Evolutionary conservation across 2,329 filamentous ascomycete genomes (phyloP).

Genomic region (Mariannaea elegans): DNA sequence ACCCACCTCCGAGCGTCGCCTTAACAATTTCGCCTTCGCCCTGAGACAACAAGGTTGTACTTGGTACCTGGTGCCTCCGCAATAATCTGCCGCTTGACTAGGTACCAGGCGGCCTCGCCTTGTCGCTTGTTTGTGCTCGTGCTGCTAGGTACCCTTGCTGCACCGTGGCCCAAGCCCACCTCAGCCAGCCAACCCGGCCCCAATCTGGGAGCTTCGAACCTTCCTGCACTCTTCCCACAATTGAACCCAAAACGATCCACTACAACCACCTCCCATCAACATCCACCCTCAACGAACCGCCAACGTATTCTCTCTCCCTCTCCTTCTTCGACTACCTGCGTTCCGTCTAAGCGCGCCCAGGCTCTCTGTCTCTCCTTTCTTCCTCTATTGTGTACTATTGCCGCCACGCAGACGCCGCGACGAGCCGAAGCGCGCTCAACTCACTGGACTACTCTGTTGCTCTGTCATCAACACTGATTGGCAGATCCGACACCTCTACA

Average conservation of each 20-base stretch:
- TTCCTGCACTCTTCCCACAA: conserved; percentile 42
- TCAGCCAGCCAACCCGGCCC: conserved; percentile 27
- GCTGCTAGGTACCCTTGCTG: conserved; percentile 18
- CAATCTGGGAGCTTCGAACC: conserved; percentile 45
- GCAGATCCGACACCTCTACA: conserved; percentile 19
- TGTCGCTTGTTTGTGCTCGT: conserved; percentile 11
- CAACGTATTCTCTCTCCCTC: conserved; percentile 3
- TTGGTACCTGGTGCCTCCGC: conserved; percentile 8
- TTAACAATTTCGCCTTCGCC: conserved; percentile 26
- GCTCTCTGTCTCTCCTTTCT: conserved; percentile 1
- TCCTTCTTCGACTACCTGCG: conserved; percentile 13
- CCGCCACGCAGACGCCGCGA: conserved; percentile 30
- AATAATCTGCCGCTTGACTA: neutral
- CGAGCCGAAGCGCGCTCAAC: conserved; percentile 40
- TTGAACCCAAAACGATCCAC: conserved; percentile 28
- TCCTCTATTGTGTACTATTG: conserved; percentile 12
- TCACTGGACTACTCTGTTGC: conserved; percentile 28
- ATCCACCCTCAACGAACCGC: conserved; percentile 10
- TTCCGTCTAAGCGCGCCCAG: conserved; percentile 3
- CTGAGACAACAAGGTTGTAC: conserved; percentile 8
- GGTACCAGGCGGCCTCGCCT: conserved; percentile 7
- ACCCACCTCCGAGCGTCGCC: conserved; percentile 30
- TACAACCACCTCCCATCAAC: conserved; percentile 25
- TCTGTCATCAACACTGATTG: conserved; percentile 31
- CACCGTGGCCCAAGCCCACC: conserved; percentile 27